phyloP scores from a whole-genome alignment of 352 stramenopile genomes.

The Stephanocyclus meneghinianus region DNA sequence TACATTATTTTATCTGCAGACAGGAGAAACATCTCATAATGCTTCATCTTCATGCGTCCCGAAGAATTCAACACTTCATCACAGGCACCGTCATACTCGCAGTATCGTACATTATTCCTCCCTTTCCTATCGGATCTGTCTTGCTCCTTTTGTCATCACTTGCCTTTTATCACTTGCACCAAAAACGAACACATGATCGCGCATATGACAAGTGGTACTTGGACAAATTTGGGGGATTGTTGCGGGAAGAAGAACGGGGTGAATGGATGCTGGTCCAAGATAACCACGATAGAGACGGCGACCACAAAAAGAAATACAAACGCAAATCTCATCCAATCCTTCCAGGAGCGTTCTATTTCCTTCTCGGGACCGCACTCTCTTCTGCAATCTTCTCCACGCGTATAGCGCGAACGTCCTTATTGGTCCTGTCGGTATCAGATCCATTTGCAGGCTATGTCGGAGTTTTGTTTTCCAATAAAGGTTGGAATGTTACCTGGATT shows the following conservation, averaged over 20 bases:
- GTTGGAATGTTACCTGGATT: conserved; percentile 35
- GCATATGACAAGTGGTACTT: conserved; percentile 50
- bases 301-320: conserved; percentile 13
- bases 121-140: conserved; percentile 25
- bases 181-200: conserved; percentile 21
- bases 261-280: conserved; percentile 14
- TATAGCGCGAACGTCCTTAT: conserved; percentile 57
- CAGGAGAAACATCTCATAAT: background rate
- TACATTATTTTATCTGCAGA: too few species aligned
- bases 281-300: background rate
- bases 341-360: conserved; percentile 77
- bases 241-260: conserved; percentile 57
- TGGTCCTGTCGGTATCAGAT: conserved; percentile 72
- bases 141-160: conserved; percentile 21
- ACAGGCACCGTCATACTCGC: conserved; percentile 67
- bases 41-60: conserved; percentile 33
- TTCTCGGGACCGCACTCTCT: conserved; percentile 57
- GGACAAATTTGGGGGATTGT: conserved; percentile 58
- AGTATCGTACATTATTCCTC: conserved; percentile 58
- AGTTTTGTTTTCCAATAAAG: conserved; percentile 20
- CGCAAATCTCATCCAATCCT: conserved; percentile 28
- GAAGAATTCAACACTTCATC: conserved; percentile 68
- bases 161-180: conserved; percentile 37
- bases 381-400: conserved; percentile 29
- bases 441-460: conserved; percentile 69